Evolutionary conservation across 2,329 filamentous ascomycete species (phyloP), one percentile per base, ranked within the genome.

Genomic region (Phialophora macrospora): DNA sequence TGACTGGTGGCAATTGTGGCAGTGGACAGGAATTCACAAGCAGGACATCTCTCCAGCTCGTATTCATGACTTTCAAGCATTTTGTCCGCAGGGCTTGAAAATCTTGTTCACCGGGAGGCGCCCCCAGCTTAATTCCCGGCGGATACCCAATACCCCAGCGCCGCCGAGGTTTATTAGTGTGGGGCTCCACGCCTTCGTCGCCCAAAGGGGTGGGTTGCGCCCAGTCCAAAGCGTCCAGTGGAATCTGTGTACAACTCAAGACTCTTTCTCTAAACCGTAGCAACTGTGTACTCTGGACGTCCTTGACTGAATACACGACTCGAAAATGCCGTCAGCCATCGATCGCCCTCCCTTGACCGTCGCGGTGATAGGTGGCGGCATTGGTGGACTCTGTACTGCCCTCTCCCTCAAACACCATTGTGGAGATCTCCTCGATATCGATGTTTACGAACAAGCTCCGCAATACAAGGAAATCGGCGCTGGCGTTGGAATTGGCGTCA

Each of bases 351-450:
- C 71, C 7, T 68, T 75, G 49, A 65, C 65, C 12, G 70, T 80
- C 51, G 78, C 76, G 60, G 73, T 80, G 34, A 73, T 79, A 20
- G 78, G 78, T 26, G 78, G 77, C 26, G 79, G 78, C 61, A 77
- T 80, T 24, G 77, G 76, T 32, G 79, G 79, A 17, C 74, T 80
- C 24, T 75, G 74, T 62, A 70, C 74, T 17, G 74, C 77, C 14
- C 74, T 80, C 14, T 73, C 76, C n/a, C 73, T 80, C 6, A 73
- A 77, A 55, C 72, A 77, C 51, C 75, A 77, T 64, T 64, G 57
- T 46, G 55, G 51, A 5, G 30, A 52, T 24, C 68, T 60, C 70
- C 70, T 70, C 66, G 72, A 73, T 34, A 64, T 75, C 2, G 71
- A 74, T 44, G 73, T 73, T 9, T 74, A 72, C 34, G 71, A 72